These are phyloP conservation scores for Trypanosoma cruzi DNA, from an alignment of 208 protist genomes.

Conservation along the genomic window DNA sequence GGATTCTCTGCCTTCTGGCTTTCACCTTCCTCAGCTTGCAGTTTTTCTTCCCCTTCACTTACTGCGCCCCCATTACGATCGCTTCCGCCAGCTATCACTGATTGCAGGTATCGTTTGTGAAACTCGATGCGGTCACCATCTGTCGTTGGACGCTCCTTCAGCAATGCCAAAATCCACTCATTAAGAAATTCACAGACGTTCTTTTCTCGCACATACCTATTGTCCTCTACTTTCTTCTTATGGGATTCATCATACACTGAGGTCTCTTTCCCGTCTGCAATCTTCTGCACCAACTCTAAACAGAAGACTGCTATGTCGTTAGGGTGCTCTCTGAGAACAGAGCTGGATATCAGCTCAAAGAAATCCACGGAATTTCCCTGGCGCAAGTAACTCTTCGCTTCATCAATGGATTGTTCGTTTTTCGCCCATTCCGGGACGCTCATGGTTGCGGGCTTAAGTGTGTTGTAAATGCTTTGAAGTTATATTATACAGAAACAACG, in stretches of 20 bases:
- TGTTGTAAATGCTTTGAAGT: conserved; percentile 10
- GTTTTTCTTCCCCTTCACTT: not conserved
- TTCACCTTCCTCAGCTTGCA: not conserved
- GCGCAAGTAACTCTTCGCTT: conserved; percentile 86
- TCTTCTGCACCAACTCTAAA: conserved; percentile 66
- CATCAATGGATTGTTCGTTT: conserved; percentile 82
- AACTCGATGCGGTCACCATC: conserved; percentile 77
- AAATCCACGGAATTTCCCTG: conserved; percentile 85
- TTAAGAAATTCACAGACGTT: conserved; percentile 88
- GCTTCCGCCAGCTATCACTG: conserved; percentile 20
- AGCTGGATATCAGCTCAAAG: conserved; percentile 86
- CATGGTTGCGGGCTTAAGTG: conserved; percentile 17
- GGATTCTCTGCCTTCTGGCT: not conserved
- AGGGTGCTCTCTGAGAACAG: conserved; percentile 72
- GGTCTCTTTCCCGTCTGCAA: conserved; percentile 61
- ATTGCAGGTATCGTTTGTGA: conserved; percentile 80
- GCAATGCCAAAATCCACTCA: conserved; percentile 85
- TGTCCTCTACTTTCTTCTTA: conserved; percentile 70
- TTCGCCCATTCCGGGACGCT: conserved; percentile 76
- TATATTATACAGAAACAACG: not conserved
- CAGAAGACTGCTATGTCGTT: conserved; percentile 49
- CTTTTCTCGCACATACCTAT: conserved; percentile 75
- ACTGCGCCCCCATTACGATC: not conserved
- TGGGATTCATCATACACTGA: conserved; percentile 46
- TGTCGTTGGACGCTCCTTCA: conserved; percentile 60